A percentile compares a stretch with the other conserved stretches of the same genome.
Conservation (phyloP, 495 filamentous ascomycete genomes). For the Neurospora pannonica region DNA sequence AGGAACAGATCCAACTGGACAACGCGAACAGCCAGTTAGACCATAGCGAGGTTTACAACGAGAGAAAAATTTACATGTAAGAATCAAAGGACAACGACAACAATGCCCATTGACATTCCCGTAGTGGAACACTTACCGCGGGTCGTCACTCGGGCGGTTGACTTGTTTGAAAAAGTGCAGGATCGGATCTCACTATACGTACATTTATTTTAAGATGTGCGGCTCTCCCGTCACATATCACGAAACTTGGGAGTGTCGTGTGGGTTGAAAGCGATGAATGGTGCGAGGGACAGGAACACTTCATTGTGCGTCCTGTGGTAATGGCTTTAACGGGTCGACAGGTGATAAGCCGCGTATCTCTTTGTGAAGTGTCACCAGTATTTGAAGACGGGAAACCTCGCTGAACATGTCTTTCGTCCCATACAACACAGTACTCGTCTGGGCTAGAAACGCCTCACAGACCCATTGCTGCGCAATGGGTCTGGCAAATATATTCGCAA, state of each 20-base stretch:
- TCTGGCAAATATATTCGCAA: too few relatives aligned
- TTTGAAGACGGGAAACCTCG: neutral
- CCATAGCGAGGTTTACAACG: neutral
- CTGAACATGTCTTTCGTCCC: neutral
- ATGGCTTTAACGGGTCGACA: neutral
- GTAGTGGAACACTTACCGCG: neutral
- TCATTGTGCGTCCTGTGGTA: neutral
- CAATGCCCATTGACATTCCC: neutral
- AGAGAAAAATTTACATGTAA: neutral
- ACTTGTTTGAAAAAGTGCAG: neutral
- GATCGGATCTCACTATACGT: neutral
- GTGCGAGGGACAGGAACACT: neutral
- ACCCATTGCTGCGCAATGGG: too few relatives aligned
- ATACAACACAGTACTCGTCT: neutral
- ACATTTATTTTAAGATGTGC: neutral
- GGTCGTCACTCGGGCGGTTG: neutral
- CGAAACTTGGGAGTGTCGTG: neutral
- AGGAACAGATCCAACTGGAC: neutral
- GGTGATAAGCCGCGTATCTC: neutral
- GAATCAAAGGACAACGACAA: neutral
- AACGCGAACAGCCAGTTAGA: neutral
- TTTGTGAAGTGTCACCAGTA: neutral
- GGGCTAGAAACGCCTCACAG: too few relatives aligned
- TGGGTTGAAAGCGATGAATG: neutral
- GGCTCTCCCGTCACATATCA: neutral